Percentiles rank a stretch among this genome's conserved stretches.
Evolutionary conservation across 441 rosid species (phyloP).

Genomic region (Syzygium malaccense): DNA sequence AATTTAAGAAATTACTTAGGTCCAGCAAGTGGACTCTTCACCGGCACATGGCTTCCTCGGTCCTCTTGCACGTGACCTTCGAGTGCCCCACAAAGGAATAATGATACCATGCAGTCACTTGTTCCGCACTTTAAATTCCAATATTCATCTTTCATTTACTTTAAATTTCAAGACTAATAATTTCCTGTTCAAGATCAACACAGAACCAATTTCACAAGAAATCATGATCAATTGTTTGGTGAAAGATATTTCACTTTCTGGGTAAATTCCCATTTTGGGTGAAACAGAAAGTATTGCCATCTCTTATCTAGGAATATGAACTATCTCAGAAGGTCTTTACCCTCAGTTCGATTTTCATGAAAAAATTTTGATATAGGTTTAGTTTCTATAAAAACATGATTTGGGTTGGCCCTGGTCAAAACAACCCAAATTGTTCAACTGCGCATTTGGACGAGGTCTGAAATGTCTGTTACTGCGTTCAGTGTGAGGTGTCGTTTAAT

Average conservation of each 20-base stretch:
- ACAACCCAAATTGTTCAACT: neutral
- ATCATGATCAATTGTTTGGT: accelerated
- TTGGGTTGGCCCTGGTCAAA: neutral
- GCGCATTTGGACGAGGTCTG: neutral
- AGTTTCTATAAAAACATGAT: neutral
- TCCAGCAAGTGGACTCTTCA: neutral
- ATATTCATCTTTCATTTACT: neutral
- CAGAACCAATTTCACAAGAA: no score
- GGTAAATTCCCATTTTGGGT: neutral
- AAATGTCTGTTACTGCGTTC: neutral
- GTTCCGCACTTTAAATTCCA: no score
- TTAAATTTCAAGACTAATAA: neutral
- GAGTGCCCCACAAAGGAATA: neutral
- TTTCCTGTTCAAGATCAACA: neutral
- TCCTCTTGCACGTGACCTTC: neutral
- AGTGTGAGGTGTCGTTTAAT: neutral
- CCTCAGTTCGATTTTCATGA: neutral
- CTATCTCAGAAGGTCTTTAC: neutral
- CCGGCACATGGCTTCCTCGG: slow-evolving; percentile 16
- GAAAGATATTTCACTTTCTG: neutral
- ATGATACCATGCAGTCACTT: no score
- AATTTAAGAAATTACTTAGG: no score
- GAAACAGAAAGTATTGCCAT: accelerated
- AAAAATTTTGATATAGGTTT: neutral
- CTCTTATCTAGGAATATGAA: neutral